phyloP scores from a whole-genome alignment of 2,329 filamentous ascomycete species.

The Dactylellina parvicollis region DNA sequence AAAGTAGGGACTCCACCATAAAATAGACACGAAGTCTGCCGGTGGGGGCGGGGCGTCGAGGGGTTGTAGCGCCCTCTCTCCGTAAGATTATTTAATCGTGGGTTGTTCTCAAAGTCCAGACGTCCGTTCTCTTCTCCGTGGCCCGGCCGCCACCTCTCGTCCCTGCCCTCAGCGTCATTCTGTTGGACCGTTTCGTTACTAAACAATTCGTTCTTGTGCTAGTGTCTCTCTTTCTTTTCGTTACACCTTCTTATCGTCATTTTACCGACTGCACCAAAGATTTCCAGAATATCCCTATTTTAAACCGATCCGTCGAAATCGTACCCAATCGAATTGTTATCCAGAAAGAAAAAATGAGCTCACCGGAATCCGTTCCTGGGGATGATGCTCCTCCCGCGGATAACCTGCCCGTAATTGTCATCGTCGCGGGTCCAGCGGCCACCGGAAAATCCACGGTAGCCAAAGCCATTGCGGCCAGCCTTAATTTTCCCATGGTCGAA shows the following conservation, averaged over 20 bases:
- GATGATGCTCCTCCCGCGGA: neutral
- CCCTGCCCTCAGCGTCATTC: no score
- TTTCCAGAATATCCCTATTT: neutral
- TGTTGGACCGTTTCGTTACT: no score
- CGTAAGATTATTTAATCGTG: neutral
- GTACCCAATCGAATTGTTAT: neutral
- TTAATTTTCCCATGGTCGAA: slow-evolving; percentile 50
- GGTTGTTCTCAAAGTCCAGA: no score
- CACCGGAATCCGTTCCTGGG: neutral
- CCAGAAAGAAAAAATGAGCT: neutral
- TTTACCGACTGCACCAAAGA: no score
- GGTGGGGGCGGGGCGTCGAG: neutral
- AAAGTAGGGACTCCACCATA: slow-evolving; percentile 28
- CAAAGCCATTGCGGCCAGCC: slow-evolving; percentile 33
- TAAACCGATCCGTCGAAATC: neutral
- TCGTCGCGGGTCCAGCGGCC: slow-evolving; percentile 42
- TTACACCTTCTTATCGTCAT: no score
- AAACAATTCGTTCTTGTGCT: no score
- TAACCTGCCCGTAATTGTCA: slow-evolving; percentile 39
- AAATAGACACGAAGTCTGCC: slow-evolving; percentile 5
- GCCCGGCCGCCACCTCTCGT: no score
- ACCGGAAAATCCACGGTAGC: slow-evolving; percentile 52
- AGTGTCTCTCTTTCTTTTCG: no score
- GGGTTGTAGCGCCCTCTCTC: neutral
- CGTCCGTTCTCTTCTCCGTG: no score